phyloP scores from a whole-genome alignment of 2,329 filamentous ascomycete species.

The Aspergillus quadricinctus region DNA sequence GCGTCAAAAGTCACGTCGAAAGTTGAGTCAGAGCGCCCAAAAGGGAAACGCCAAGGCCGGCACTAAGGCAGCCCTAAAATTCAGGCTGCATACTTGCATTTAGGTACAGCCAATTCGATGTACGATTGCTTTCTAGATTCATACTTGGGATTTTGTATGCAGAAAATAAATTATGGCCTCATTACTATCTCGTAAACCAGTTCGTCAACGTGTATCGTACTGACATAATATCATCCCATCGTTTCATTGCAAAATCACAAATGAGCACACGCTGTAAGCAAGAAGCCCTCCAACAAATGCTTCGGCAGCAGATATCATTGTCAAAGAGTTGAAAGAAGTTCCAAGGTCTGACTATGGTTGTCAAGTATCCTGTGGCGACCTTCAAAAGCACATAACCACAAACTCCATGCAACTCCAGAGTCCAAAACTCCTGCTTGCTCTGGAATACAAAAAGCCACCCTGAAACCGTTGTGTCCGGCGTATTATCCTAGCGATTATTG shows the following conservation, averaged over 20 bases:
- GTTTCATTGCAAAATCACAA: slow-evolving; percentile 6
- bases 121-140: background rate
- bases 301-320: background rate
- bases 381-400: background rate
- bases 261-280: background rate
- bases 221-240: slow-evolving; percentile 12
- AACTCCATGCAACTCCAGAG: background rate
- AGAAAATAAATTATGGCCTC: background rate
- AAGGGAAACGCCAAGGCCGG: slow-evolving; percentile 14
- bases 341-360: background rate
- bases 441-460: slow-evolving; percentile 3
- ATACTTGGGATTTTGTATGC: background rate
- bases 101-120: background rate
- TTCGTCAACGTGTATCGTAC: slow-evolving; percentile 4
- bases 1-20: slow-evolving; percentile 29
- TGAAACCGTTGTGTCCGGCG: background rate
- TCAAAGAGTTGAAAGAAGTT: background rate
- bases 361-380: background rate
- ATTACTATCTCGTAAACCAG: slow-evolving; percentile 1
- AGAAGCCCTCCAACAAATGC: background rate
- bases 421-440: background rate
- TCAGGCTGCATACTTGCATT: background rate
- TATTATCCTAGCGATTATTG: slow-evolving; percentile 22
- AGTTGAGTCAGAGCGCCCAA: slow-evolving; percentile 11
- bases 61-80: slow-evolving; percentile 23